Percentiles rank a stretch among this genome's conserved stretches.
Conservation (phyloP, 2,329 filamentous ascomycete species). For the Aspergillus texensis region DNA sequence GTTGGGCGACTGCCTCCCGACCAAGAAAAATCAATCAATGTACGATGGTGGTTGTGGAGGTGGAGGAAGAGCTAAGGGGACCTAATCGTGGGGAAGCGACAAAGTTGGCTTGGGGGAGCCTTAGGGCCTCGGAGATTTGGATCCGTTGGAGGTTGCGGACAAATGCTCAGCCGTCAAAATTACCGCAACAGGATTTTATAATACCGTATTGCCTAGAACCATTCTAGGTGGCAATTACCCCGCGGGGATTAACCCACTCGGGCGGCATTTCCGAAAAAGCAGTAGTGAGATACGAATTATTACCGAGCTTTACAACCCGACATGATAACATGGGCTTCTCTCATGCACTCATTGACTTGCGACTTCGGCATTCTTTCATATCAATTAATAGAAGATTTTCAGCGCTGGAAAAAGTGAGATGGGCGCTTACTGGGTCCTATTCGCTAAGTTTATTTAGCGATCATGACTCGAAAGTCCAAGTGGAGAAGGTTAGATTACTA, state of each 20-base stretch:
- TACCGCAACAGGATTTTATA: not conserved
- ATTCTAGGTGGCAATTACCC: constrained; percentile 7
- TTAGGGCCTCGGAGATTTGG: constrained; percentile 2
- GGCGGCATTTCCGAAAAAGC: not conserved
- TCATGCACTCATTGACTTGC: not conserved
- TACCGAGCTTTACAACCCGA: not conserved
- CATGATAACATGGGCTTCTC: not conserved
- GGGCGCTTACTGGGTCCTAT: not conserved
- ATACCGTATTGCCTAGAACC: not conserved
- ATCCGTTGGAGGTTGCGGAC: constrained; percentile 14
- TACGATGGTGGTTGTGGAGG: not conserved
- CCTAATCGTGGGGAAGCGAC: constrained; percentile 17
- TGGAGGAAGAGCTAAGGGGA: constrained; percentile 9
- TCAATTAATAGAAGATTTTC: not conserved
- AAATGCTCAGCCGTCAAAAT: constrained; percentile 20
- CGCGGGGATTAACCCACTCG: constrained; percentile 16
- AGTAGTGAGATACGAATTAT: not conserved
- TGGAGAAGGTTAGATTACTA: not conserved
- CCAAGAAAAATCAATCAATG: not conserved
- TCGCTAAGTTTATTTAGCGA: not conserved
- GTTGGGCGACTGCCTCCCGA: not conserved
- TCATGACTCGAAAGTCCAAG: not conserved
- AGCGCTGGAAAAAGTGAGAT: not conserved
- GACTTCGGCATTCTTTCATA: not conserved
- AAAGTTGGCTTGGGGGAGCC: not conserved